These are phyloP conservation scores for Pseudozyma thailandica DNA, from an alignment of 1,284 basidiomycete genomes.

Conservation along the genomic window DNA sequence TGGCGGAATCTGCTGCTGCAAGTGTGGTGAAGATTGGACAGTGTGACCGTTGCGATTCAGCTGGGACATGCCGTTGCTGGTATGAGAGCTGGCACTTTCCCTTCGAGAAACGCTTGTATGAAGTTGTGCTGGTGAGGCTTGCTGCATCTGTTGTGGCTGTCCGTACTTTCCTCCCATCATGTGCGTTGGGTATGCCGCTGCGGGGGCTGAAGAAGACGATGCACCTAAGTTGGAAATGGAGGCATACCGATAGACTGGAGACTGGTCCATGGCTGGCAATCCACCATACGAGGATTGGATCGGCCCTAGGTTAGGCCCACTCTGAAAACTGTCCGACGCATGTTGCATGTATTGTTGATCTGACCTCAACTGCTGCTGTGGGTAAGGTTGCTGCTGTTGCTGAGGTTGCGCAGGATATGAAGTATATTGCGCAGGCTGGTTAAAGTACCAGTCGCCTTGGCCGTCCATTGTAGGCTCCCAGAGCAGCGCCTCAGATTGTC, in stretches of 20 bases:
- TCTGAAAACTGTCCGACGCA: slow-evolving; percentile 3
- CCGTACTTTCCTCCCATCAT: background rate
- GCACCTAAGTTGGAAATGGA: background rate
- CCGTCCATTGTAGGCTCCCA: slow-evolving; percentile 16
- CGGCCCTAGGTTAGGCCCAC: background rate
- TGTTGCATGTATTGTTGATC: slow-evolving; percentile 22
- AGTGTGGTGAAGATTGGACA: background rate
- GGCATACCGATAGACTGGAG: slow-evolving; percentile 11
- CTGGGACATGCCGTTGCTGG: slow-evolving; percentile 3
- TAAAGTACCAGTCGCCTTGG: slow-evolving; percentile 28
- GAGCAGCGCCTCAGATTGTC: background rate
- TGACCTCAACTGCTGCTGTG: slow-evolving; percentile 5
- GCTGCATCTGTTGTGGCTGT: slow-evolving; percentile 2
- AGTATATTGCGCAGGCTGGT: slow-evolving; percentile 13
- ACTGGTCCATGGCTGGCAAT: background rate
- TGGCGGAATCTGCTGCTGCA: slow-evolving; percentile 10
- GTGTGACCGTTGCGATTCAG: slow-evolving; percentile 3
- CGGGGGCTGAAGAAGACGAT: background rate
- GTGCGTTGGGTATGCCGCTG: background rate
- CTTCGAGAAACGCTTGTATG: background rate
- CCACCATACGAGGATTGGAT: slow-evolving; percentile 6
- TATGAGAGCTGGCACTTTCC: background rate
- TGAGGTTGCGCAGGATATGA: slow-evolving; percentile 6
- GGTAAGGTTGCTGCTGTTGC: slow-evolving; percentile 9
- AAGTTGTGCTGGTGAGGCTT: slow-evolving; percentile 1